Percentiles rank a stretch among this genome's conserved stretches.
Evolutionary conservation across 108 stramenopile genomes (phyloP).

Genomic region (Pseudonitzschia pungens): DNA sequence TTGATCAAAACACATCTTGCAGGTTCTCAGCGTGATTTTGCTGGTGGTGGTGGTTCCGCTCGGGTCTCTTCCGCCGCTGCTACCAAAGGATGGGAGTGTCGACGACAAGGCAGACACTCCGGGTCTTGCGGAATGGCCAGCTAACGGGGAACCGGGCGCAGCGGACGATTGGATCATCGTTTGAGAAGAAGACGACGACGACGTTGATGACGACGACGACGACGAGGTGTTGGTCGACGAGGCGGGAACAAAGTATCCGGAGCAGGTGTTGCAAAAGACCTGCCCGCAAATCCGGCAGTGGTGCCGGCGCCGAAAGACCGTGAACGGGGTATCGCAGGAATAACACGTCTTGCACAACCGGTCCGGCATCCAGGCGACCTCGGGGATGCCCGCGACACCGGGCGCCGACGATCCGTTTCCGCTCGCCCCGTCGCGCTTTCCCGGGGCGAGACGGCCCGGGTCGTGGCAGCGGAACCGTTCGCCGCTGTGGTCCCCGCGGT

Average conservation of each 20-base stretch:
- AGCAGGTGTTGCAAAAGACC: conserved; percentile 95
- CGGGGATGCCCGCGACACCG: not conserved
- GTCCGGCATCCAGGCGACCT: conserved; percentile 90
- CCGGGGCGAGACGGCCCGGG: not conserved
- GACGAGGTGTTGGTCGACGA: not conserved
- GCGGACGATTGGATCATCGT: not conserved
- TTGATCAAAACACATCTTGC: conserved; percentile 80
- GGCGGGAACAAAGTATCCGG: conserved; percentile 77
- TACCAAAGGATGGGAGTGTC: not conserved
- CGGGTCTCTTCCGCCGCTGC: conserved; percentile 6
- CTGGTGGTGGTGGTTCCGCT: conserved; percentile 15
- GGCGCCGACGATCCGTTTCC: not conserved
- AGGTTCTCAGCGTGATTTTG: conserved; percentile 61
- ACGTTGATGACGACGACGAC: not conserved
- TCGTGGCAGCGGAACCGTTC: not conserved
- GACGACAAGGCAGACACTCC: not conserved
- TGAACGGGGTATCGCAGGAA: conserved; percentile 90
- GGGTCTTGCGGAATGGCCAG: not conserved
- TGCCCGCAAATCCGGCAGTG: conserved; percentile 98
- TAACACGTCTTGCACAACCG: conserved; percentile 91
- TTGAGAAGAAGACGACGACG: no score
- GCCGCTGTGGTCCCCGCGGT: not conserved
- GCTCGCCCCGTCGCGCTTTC: not conserved
- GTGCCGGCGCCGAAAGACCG: conserved; percentile 92
- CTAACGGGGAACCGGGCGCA: not conserved